Conservation (phyloP, 345 rosid genomes). For the Murraya koenigii region DNA sequence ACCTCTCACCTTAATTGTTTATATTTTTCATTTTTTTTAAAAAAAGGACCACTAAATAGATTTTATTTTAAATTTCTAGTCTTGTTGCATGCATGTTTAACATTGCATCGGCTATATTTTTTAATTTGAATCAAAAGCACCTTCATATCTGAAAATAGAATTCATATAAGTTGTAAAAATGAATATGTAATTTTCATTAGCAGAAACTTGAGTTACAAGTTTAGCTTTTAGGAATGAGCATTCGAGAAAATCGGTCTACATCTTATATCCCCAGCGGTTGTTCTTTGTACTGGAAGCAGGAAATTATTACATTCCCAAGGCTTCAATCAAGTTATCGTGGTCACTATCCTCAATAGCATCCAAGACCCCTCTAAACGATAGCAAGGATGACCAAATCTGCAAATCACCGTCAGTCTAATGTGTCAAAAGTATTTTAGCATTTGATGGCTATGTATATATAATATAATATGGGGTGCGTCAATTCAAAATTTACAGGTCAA, state of each 20-base stretch:
- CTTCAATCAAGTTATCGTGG: conserved; percentile 38
- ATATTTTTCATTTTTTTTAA: too few relatives aligned
- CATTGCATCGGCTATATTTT: too few relatives aligned
- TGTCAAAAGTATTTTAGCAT: background rate
- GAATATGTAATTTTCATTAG: too few relatives aligned
- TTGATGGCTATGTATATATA: too few relatives aligned
- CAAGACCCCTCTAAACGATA: conserved; percentile 44
- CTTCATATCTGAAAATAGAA: too few relatives aligned
- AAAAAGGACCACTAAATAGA: too few relatives aligned
- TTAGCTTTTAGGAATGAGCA: background rate
- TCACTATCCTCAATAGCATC: conserved; percentile 52
- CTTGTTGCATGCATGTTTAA: too few relatives aligned
- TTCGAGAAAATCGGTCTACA: background rate
- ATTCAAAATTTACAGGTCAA: conserved; percentile 46
- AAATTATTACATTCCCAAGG: background rate
- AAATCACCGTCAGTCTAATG: background rate
- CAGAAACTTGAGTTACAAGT: background rate
- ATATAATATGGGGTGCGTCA: too few relatives aligned
- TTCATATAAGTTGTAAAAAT: too few relatives aligned
- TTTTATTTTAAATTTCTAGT: too few relatives aligned
- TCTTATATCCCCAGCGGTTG: background rate
- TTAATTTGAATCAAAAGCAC: too few relatives aligned
- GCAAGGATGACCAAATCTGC: conserved; percentile 63
- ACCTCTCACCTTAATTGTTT: too few relatives aligned
- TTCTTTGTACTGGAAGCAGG: background rate